Evolutionary conservation across 1,284 basidiomycete genomes (phyloP).

Genomic region (Rhodotorula mucilaginosa): DNA sequence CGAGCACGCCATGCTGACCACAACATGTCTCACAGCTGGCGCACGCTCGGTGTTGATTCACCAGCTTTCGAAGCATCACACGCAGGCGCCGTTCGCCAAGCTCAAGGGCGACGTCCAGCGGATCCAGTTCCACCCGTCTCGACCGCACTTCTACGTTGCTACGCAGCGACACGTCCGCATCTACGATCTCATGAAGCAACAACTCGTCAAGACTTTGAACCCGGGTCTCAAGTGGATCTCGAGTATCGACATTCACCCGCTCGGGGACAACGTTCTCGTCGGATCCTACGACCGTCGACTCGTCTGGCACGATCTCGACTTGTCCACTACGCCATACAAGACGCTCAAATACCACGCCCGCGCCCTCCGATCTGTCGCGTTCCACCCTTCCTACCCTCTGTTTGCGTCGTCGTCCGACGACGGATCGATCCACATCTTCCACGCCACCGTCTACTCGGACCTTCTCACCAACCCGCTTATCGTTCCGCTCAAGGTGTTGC

Average conservation of each 20-base stretch:
- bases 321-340: conserved; percentile 94
- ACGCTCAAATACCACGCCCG: conserved; percentile 91
- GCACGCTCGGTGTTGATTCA: conserved; percentile 87
- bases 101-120: conserved; percentile 85
- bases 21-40: conserved; percentile 55
- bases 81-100: conserved; percentile 95
- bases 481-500: conserved; percentile 91
- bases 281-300: conserved; percentile 96
- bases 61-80: conserved; percentile 86
- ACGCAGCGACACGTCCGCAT: conserved; percentile 95
- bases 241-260: conserved; percentile 91
- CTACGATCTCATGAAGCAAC: conserved; percentile 93
- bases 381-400: conserved; percentile 90
- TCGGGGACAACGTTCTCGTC: conserved; percentile 92
- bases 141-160: conserved; percentile 97
- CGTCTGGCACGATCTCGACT: conserved; percentile 97
- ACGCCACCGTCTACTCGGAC: conserved; percentile 88
- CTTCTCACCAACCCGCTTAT: conserved; percentile 93
- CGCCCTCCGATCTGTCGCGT: conserved; percentile 85
- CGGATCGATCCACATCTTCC: conserved; percentile 95
- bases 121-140: conserved; percentile 89
- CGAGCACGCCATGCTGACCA: too few species aligned
- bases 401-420: conserved; percentile 96
- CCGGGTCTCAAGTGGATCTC: conserved; percentile 97
- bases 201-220: conserved; percentile 83